phyloP scores from a whole-genome alignment of 306 rosid genomes.

The Sophora flavescens region DNA sequence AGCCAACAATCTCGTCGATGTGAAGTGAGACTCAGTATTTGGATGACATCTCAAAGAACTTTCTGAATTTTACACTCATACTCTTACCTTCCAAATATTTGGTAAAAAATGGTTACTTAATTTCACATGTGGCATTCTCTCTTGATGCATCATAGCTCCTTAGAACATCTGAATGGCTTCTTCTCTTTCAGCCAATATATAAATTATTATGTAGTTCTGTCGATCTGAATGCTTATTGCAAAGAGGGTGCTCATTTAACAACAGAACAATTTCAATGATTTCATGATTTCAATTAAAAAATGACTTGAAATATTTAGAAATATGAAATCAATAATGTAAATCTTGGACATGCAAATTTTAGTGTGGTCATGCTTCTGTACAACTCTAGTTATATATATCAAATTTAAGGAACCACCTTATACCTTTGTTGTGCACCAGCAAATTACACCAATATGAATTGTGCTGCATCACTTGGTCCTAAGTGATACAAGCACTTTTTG shows the following conservation, averaged over 20 bases:
- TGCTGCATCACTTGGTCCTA: not conserved
- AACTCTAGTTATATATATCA: too few relatives aligned
- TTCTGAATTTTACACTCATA: slow-evolving; percentile 3
- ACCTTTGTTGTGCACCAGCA: slow-evolving; percentile 1
- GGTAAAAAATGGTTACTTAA: slow-evolving; percentile 18
- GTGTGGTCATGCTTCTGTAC: not conserved
- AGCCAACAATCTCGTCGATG: not conserved
- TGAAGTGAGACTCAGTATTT: slow-evolving; percentile 15
- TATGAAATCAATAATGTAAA: slow-evolving; percentile 2
- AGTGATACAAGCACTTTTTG: not conserved
- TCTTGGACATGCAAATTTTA: slow-evolving; percentile 25
- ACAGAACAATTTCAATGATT: slow-evolving; percentile 25
- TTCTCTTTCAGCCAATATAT: slow-evolving; percentile 19
- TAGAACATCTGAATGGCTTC: slow-evolving; percentile 33
- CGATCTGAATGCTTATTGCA: slow-evolving; percentile 1
- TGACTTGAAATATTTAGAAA: not conserved
- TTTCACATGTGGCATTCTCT: slow-evolving; percentile 30
- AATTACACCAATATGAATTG: slow-evolving; percentile 16
- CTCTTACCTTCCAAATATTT: not conserved
- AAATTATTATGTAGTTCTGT: not conserved
- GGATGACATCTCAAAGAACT: not conserved
- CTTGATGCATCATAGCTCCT: not conserved
- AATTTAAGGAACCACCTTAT: not conserved
- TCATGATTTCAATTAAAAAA: not conserved
- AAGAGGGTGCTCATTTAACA: slow-evolving; percentile 17